Conservation (phyloP, 208 protist genomes). For the Leishmania aethiopica region DNA sequence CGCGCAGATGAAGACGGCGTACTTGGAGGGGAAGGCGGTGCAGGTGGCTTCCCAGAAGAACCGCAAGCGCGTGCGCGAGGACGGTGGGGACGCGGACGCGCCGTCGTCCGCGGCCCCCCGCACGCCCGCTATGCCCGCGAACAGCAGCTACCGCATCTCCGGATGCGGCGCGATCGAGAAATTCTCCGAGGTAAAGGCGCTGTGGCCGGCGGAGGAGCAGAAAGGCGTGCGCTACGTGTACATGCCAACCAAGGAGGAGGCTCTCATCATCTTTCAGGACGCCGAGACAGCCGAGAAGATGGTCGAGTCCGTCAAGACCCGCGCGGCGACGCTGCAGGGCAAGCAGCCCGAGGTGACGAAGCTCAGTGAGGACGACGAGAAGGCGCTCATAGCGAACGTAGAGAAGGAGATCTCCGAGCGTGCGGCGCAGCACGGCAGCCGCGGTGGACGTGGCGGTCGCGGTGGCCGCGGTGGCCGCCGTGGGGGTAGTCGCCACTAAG, state of each 20-base stretch:
- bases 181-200: conserved; percentile 76
- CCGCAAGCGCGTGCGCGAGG: conserved; percentile 32
- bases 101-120: conserved; percentile 18
- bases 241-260: conserved; percentile 64
- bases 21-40: conserved; percentile 76
- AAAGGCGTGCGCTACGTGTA: conserved; percentile 87
- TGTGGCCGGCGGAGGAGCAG: conserved; percentile 89
- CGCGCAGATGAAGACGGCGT: conserved; percentile 80
- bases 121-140: conserved; percentile 78
- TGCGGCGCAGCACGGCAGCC: conserved; percentile 46
- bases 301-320: conserved; percentile 67
- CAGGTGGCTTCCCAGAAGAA: conserved; percentile 60
- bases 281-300: conserved; percentile 75
- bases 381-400: conserved; percentile 65
- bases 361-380: conserved; percentile 70
- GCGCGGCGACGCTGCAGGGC: conserved; percentile 79
- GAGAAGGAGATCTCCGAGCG: conserved; percentile 87
- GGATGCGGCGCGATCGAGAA: conserved; percentile 69
- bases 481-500: conserved; percentile 31
- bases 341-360: conserved; percentile 70
- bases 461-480: conserved; percentile 45
- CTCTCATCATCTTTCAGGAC: conserved; percentile 87
- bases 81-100: neutral
- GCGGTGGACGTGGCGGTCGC: conserved; percentile 46
- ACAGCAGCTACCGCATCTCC: conserved; percentile 80